Evolutionary conservation across 805 yeast genomes (phyloP).

Genomic region (Diddensiella santjacobensis): DNA sequence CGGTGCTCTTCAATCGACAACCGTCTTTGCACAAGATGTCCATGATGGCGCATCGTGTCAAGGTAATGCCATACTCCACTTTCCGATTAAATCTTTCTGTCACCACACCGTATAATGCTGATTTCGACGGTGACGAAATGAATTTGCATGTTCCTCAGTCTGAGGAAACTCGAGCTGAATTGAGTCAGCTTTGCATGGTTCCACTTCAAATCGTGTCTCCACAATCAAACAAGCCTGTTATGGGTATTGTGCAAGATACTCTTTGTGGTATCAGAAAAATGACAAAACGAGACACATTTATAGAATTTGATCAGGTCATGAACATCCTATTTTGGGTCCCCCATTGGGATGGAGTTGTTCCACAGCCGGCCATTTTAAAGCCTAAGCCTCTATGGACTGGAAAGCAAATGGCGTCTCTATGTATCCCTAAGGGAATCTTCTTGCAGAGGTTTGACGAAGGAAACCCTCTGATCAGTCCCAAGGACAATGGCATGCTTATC

Average conservation of each 20-base stretch:
- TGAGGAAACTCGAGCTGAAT: conserved; percentile 95
- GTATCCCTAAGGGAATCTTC: conserved; percentile 94
- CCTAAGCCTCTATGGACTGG: conserved; percentile 99
- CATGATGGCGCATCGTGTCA: conserved; percentile 99
- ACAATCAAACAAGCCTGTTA: conserved; percentile 97
- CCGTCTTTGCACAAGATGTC: conserved; percentile 99
- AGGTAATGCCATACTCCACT: conserved; percentile 98
- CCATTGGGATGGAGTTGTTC: conserved; percentile 97
- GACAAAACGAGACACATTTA: conserved; percentile 84
- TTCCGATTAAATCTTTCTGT: conserved; percentile 95
- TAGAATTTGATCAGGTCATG: conserved; percentile 92
- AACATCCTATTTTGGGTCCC: conserved; percentile 97
- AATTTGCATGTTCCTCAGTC: conserved; percentile 98
- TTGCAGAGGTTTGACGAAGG: conserved; percentile 91
- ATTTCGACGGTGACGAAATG: conserved; percentile 99
- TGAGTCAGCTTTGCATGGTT: conserved; percentile 92
- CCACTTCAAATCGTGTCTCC: conserved; percentile 98
- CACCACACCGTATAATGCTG: conserved; percentile 99
- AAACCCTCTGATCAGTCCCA: conserved; percentile 75
- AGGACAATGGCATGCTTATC: conserved; percentile 93
- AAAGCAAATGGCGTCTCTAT: conserved; percentile 86
- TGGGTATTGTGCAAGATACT: conserved; percentile 99
- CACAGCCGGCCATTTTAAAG: conserved; percentile 88
- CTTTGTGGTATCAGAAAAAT: conserved; percentile 94
- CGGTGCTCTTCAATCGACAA: conserved; percentile 97